Percentiles rank a stretch among this genome's conserved stretches.
phyloP scores from a whole-genome alignment of 2,329 filamentous ascomycete species.

The Botrytis pseudocinerea region DNA sequence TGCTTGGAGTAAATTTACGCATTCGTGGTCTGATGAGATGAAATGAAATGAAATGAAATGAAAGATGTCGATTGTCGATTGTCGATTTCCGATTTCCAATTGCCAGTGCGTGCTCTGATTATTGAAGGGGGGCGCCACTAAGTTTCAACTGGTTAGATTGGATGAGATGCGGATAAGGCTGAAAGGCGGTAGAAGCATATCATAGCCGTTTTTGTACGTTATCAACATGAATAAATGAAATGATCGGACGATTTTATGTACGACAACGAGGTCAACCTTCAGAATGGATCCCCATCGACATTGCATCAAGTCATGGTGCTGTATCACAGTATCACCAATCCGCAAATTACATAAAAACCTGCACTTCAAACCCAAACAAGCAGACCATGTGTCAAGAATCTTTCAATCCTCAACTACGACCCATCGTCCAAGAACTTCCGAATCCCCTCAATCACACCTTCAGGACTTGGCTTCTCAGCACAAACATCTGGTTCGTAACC shows the following conservation, averaged over 20 bases:
- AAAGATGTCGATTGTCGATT: background rate
- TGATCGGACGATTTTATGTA: background rate
- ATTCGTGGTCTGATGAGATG: slow-evolving; percentile 7
- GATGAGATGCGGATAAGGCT: background rate
- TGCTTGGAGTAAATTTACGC: background rate
- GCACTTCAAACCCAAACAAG: background rate
- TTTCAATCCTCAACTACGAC: background rate
- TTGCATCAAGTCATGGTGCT: slow-evolving; percentile 3
- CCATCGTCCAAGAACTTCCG: slow-evolving; percentile 29
- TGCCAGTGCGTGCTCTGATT: background rate
- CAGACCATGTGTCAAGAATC: background rate
- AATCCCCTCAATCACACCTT: slow-evolving; percentile 74
- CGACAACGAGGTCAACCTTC: too few relatives aligned
- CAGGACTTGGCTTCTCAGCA: slow-evolving; percentile 76
- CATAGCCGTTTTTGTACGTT: background rate
- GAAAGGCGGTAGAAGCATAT: background rate
- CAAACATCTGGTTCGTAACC: slow-evolving; percentile 74
- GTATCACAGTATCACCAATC: slow-evolving; percentile 2
- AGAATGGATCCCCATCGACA: background rate
- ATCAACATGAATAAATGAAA: background rate
- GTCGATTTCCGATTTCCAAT: background rate
- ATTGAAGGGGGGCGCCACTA: background rate
- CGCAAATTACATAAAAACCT: background rate
- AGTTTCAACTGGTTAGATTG: background rate
- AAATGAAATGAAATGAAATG: background rate